Percentiles rank a stretch among this genome's conserved stretches.
phyloP scores from a whole-genome alignment of 495 filamentous ascomycete species.

The Aspergillus kassunensis region DNA sequence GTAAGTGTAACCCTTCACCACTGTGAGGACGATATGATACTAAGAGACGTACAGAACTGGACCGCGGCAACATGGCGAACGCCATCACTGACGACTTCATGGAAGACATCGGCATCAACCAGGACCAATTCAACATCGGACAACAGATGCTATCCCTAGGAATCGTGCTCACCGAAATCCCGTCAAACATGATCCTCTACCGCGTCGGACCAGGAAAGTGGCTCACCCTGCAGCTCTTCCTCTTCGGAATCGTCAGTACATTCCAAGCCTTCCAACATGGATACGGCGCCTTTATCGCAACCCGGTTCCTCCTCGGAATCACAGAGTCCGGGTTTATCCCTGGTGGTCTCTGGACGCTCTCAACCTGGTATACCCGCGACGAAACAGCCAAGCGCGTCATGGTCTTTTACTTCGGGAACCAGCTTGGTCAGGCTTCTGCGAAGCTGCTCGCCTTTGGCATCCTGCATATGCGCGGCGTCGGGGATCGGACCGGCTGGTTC shows the following conservation, averaged over 20 bases:
- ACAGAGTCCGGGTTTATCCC: slow-evolving; percentile 8
- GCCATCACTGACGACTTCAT: slow-evolving; percentile 50
- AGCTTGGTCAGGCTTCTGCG: slow-evolving; percentile 5
- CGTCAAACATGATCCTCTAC: slow-evolving; percentile 53
- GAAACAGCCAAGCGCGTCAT: slow-evolving; percentile 10
- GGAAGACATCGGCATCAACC: slow-evolving; percentile 48
- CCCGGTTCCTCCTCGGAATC: slow-evolving; percentile 50
- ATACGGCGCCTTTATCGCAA: slow-evolving; percentile 45
- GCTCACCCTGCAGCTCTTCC: slow-evolving; percentile 54
- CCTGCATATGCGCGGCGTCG: slow-evolving; percentile 12
- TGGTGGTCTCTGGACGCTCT: slow-evolving; percentile 8
- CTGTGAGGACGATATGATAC: not conserved
- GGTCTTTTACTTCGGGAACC: slow-evolving; percentile 13
- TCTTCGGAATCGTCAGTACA: slow-evolving; percentile 53
- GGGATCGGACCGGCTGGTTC: slow-evolving; percentile 7
- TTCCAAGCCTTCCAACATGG: slow-evolving; percentile 55
- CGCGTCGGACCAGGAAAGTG: slow-evolving; percentile 50
- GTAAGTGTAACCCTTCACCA: too few species aligned
- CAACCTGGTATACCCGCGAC: slow-evolving; percentile 6
- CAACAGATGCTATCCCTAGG: slow-evolving; percentile 50
- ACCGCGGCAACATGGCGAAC: slow-evolving; percentile 48
- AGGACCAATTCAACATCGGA: slow-evolving; percentile 56
- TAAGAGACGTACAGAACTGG: slow-evolving; percentile 30
- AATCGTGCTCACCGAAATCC: slow-evolving; percentile 56
- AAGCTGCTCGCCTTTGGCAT: slow-evolving; percentile 11